Base-by-base conservation (phyloP, 73 alveolate species). In the Loxodes magnus region DNA sequence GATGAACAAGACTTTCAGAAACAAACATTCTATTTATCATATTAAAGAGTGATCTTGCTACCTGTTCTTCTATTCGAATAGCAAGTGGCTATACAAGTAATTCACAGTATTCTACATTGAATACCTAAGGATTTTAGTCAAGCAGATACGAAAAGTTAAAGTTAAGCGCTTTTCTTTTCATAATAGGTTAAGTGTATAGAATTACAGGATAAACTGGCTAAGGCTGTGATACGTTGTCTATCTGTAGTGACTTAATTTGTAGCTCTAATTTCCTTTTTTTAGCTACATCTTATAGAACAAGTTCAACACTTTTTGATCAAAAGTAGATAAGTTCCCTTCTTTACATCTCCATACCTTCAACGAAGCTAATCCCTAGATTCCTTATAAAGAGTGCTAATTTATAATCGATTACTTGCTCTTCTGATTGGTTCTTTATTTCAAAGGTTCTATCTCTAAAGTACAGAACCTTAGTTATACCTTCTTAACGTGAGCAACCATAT, bases 151-250 rank as follows among this genome's bases (percentile, higher is more conserved):
- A 12, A 33, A 10, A 46, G 7, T 21, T 37, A 12, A 5, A 25
- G 6, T 14, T 12, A 19, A 1, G 7, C 20, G 5, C 22, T 25
- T 7, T 9, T 10, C 23, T 46, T 24, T 22, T 46, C 26, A 10
- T 23, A 3, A 35, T 37, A 15, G 24, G 43, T 41, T 61, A 57
- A 1, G 84, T 76, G 29, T 27, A 64, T 33, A 68, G n/a, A 33
- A 74, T 34, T 4, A 74, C 77, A 28, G 88, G 88, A 64, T 23
- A 74, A 12, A 67, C 23, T 0, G 67, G 33, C 24, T 62, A 58
- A 43, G 16, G 15, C 29, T 56, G 24, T 10, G 49, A 66, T 22
- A 68, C 67, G 49, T 75, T 75, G 56, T 75, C 89, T 1, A 67
- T 68, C 53, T 75, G 58, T 19, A 63, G 15, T 21, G 52, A 38